phyloP scores from a whole-genome alignment of 805 yeast genomes.

The Candida insectalens region DNA sequence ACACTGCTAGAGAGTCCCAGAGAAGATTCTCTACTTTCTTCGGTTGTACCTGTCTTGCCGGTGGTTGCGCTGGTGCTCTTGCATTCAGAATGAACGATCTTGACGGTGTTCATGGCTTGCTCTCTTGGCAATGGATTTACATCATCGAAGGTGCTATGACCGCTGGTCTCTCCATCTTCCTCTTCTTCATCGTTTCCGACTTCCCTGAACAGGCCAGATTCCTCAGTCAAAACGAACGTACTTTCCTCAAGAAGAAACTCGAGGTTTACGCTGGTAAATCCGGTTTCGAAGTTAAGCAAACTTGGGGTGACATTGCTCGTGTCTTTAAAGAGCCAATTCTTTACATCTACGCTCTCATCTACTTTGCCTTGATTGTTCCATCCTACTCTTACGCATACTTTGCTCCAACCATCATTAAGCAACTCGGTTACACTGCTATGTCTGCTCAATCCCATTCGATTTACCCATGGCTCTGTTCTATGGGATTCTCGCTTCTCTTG shows the following conservation, averaged over 20 bases:
- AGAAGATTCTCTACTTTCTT: conserved; percentile 62
- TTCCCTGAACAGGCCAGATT: conserved; percentile 64
- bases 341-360: conserved; percentile 48
- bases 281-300: conserved; percentile 38
- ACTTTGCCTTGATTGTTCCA: conserved; percentile 62
- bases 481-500: conserved; percentile 52
- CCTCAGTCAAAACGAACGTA: conserved; percentile 40
- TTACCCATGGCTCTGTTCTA: conserved; percentile 77
- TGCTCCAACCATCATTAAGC: conserved; percentile 54
- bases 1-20: conserved; percentile 56
- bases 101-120: conserved; percentile 32
- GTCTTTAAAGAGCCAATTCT: conserved; percentile 54
- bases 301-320: conserved; percentile 31
- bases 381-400: conserved; percentile 70
- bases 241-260: conserved; percentile 48
- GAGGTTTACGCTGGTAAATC: conserved; percentile 42
- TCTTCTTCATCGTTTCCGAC: conserved; percentile 47
- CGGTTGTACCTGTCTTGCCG: conserved; percentile 64
- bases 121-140: conserved; percentile 40
- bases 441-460: conserved; percentile 74
- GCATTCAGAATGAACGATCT: conserved; percentile 56
- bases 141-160: conserved; percentile 29
- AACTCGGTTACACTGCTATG: conserved; percentile 58
- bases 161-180: conserved; percentile 22
- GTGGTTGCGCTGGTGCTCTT: conserved; percentile 70